Base-by-base conservation (phyloP, 805 yeast genomes). In the Kuraishia molischiana region DNA sequence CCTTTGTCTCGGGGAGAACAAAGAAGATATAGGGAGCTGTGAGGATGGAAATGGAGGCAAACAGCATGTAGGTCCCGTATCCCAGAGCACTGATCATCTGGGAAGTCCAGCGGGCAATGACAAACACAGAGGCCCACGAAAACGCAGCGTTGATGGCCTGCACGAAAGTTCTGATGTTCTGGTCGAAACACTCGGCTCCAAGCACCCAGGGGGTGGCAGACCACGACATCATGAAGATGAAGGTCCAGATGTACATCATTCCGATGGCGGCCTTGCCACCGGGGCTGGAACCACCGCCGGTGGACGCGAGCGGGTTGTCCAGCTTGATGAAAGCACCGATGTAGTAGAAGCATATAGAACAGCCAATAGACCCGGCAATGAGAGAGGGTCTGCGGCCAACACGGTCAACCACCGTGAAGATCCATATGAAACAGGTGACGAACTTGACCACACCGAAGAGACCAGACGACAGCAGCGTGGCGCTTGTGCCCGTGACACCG, bases 61-160 rank as follows among this genome's bases (percentile, higher is more conserved):
- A 64, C 44, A 70, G 58, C 45, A 67, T 64, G 48, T 65, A 69
- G 30, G 65, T 56, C 19, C 70, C 72, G 47, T 62, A 69, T 3
- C 61, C 59, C 54, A 69, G 66, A 24, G 53, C 51, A 22, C 54
- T 53, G 35, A 69, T 59, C 56, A 70, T 69, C 42, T 68, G 53
- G 20, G 67, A 64, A 9, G 72, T 62, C 44, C 61, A 64, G 42
- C 70, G 57, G 4, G 70, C 71, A 55, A 68, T 62, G 40, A 69
- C 61, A 44, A 69, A 69, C 5, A 69, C 70, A 65, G 72, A 66
- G 45, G 67, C 62, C 75, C 75, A 68, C 38, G 66, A 64, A 20
- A 67, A 57, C 5, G 69, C 56, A 0, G 72, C 66, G 41, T 66
- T 66, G 38, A 67, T 51, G 19, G 68, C 62, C 43, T 62, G 66